These are phyloP conservation scores for Fusarium sp. DNA, from an alignment of 2,329 filamentous ascomycete genomes.

Conservation along the genomic window DNA sequence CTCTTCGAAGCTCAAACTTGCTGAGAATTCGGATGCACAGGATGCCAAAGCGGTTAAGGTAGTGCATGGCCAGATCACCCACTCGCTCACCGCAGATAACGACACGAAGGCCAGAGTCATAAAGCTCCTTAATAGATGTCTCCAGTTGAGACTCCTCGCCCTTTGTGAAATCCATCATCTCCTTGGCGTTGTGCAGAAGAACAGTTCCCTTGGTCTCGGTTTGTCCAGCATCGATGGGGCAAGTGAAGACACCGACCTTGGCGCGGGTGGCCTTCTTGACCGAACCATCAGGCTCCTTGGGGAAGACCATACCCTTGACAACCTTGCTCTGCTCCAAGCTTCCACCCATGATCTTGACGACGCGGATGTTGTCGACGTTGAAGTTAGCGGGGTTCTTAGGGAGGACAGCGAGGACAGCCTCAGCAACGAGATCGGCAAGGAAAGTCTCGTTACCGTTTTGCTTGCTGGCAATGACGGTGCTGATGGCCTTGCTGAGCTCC, in stretches of 20 bases:
- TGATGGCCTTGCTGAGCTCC: conserved; percentile 93
- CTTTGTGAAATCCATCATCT: conserved; percentile 98
- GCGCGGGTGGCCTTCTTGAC: conserved; percentile 92
- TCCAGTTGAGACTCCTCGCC: conserved; percentile 95
- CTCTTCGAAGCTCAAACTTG: conserved; percentile 94
- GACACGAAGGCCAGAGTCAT: conserved; percentile 92
- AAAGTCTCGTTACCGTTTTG: conserved; percentile 94
- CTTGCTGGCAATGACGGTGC: conserved; percentile 95
- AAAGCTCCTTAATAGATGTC: conserved; percentile 89
- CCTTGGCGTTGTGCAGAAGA: conserved; percentile 94
- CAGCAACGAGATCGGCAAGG: conserved; percentile 86
- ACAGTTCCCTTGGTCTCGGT: conserved; percentile 99
- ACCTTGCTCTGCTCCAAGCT: conserved; percentile 93
- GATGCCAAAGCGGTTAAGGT: conserved; percentile 96
- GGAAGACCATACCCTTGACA: conserved; percentile 98
- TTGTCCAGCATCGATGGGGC: conserved; percentile 93
- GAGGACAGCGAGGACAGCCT: conserved; percentile 85
- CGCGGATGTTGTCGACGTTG: conserved; percentile 98
- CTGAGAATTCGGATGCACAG: conserved; percentile 96
- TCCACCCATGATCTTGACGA: conserved; percentile 99
- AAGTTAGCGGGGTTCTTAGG: conserved; percentile 97
- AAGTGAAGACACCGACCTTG: conserved; percentile 97
- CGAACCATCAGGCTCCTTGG: conserved; percentile 90
- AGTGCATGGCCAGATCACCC: conserved; percentile 95
- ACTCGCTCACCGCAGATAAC: conserved; percentile 93